These are phyloP conservation scores for Alternaria sp. DNA, from an alignment of 2,329 filamentous ascomycete genomes.

Conservation along the genomic window DNA sequence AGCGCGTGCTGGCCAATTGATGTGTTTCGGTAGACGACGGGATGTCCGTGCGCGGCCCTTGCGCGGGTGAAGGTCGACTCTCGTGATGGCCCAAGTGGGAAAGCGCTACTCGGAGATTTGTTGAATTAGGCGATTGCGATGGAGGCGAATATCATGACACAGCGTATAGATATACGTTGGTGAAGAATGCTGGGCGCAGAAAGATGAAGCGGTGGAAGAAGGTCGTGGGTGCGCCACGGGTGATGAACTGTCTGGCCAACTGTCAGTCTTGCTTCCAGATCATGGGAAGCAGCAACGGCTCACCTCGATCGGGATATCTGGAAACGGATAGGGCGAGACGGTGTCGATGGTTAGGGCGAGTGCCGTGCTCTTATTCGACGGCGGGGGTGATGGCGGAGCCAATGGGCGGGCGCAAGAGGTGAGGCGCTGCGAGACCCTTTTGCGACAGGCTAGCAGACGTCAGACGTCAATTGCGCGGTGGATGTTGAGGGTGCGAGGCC, in stretches of 20 bases:
- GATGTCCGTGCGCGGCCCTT: conserved; percentile 32
- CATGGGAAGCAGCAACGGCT: conserved; percentile 25
- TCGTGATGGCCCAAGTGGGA: conserved; percentile 36
- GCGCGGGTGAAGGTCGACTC: conserved; percentile 41
- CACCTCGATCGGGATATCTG: conserved; percentile 38
- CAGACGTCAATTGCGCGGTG: conserved; percentile 39
- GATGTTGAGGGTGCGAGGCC: conserved; percentile 35
- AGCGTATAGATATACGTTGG: conserved; percentile 17
- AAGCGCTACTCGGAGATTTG: conserved; percentile 40
- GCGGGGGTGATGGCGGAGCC: conserved; percentile 29
- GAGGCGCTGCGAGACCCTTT: conserved; percentile 40
- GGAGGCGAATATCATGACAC: conserved; percentile 27
- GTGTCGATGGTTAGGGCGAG: conserved; percentile 32
- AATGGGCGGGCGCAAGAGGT: conserved; percentile 40
- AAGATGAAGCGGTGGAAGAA: conserved; percentile 31
- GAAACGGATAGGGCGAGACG: conserved; percentile 39
- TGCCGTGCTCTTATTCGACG: conserved; percentile 44
- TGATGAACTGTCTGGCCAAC: conserved; percentile 29
- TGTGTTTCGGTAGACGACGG: conserved; percentile 29
- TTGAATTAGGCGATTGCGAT: conserved; percentile 35
- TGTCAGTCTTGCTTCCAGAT: conserved; percentile 31
- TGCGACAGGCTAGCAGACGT: conserved; percentile 44
- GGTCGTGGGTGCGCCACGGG: conserved; percentile 22
- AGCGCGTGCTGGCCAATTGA: conserved; percentile 42
- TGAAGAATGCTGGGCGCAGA: conserved; percentile 2